Base-by-base conservation (phyloP, 176 grass and related monocot species). In the Juncus inflexus region DNA sequence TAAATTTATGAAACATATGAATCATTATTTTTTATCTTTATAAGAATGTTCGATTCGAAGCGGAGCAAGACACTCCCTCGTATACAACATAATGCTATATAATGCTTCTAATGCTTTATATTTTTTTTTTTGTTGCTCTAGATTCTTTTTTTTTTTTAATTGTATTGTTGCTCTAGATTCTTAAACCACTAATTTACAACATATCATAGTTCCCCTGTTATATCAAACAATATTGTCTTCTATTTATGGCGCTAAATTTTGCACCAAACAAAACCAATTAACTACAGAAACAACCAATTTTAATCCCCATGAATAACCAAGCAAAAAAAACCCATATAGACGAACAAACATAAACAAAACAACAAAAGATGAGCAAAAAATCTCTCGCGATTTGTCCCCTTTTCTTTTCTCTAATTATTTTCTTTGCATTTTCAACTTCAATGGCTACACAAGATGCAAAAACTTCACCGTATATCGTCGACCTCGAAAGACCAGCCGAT, bases 381-480 rank as follows among this genome's bases (percentile, higher is more conserved):
- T 71, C 38, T 59, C 13, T 71, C 39, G 5, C 19, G 3, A 52
- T 58, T 41, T 71, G 3, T 52, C 39, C 57, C 38, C 57, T 59
- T 40, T 1, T 45, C 40, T 57, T 37, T 58, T 12, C 37, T 59
- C 37, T 71, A 14, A 0, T 71, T 10, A 2, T 71, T 58, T 59
- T n/a, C 6, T 45, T 58, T 42, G 35, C 54, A 35, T 7, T 71
- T 2, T 50, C 66, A 7, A 40, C 40, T 19, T 56, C 52, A 58
- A 71, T 36, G 67, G 52, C 67, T 59, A 40, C 53, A 71, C 51
- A 71, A 14, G 14, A 35, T 50, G 14, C 12, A 52, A 59, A 58
- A 41, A 3, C 38, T 71, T 57, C 54, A 12, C 5, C 54, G 54
- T 71, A 59, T 55, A 41, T 71, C 51, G 37, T 71, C n/a, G 58